Evolutionary conservation across 192 early-diverging fungal genomes (phyloP).

Genomic region (Haplosporangium gracile): DNA sequence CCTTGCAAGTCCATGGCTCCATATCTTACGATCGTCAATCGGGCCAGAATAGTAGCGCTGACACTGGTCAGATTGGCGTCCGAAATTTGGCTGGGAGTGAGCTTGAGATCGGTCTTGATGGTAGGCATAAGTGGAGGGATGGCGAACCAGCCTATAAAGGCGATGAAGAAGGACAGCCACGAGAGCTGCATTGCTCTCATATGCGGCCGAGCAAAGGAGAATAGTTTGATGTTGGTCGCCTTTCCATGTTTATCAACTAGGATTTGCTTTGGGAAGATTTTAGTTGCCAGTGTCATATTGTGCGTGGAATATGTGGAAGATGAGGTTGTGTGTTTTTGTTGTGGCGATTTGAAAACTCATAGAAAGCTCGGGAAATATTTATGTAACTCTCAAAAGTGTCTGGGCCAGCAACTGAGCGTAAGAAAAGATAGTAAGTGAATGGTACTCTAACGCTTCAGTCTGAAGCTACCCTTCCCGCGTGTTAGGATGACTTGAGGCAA

Average conservation of each 20-base stretch:
- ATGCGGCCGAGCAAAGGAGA: constrained; percentile 45
- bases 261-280: constrained; percentile 38
- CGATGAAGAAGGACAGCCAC: constrained; percentile 60
- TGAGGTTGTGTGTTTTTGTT: not conserved
- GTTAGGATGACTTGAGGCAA: not conserved
- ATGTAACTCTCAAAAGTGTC: not conserved
- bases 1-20: not conserved
- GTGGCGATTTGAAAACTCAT: constrained; percentile 1
- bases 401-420: too few species aligned
- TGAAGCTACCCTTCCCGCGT: not conserved
- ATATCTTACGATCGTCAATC: constrained; percentile 51
- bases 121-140: constrained; percentile 69
- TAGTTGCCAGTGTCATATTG: constrained; percentile 25
- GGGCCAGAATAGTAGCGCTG: constrained; percentile 70
- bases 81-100: constrained; percentile 58
- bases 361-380: constrained; percentile 4
- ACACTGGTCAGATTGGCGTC: constrained; percentile 66
- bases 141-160: constrained; percentile 72
- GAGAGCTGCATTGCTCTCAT: constrained; percentile 53
- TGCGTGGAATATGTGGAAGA: not conserved
- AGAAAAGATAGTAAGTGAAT: not conserved
- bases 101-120: constrained; percentile 65
- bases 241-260: constrained; percentile 47
- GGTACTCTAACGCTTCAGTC: not conserved
- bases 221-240: constrained; percentile 55